Evolutionary conservation across 2,329 filamentous ascomycete species (phyloP), one percentile per base, ranked within the genome.

Genomic region (Hirsutella minnesotensis): DNA sequence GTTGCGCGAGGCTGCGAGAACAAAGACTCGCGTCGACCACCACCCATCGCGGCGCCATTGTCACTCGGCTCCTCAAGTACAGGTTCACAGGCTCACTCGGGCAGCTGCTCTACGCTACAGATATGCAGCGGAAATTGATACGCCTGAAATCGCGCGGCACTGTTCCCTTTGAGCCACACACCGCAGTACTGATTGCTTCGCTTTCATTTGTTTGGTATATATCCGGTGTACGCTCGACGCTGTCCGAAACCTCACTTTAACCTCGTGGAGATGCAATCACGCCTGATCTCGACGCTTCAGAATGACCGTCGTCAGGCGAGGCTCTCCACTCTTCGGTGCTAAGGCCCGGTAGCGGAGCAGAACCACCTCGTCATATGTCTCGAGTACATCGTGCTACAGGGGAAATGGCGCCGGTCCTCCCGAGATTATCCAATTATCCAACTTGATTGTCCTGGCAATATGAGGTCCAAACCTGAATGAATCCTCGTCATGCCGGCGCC

Each of bases 241-340:
- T 65, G 66, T 66, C 69, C 69, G 60, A 52, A 72, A 67, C 69
- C 70, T 77, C 69, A 77, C 77, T 82, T 82, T 79, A 82, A 82
- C 78, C 78, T 81, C 76, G 70, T 79, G 74, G 72, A 64, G 63
- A 64, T 64, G 62, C 63, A 61, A 58, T 65, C 63, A 60, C 62
- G 57, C 55, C 57, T 50, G 47, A 46, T 38, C 44, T 48, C 39
- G 43, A 38, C 42, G 41, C 10, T 47, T 49, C 47, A 51, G 44
- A 36, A 41, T 49, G 49, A 46, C 49, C 44, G 35, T 44, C 45
- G 46, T 41, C 44, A 41, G 50, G 56, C 54, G 59, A 56, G 62
- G 59, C 63, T 59, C 64, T 65, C 75, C 74, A 79, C 75, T 79
- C 76, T 72, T 80, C 72, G 78, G 78, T 81, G 76, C 73, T 75